phyloP scores from a whole-genome alignment of 352 stramenopile genomes.

The Phytophthora quininea region DNA sequence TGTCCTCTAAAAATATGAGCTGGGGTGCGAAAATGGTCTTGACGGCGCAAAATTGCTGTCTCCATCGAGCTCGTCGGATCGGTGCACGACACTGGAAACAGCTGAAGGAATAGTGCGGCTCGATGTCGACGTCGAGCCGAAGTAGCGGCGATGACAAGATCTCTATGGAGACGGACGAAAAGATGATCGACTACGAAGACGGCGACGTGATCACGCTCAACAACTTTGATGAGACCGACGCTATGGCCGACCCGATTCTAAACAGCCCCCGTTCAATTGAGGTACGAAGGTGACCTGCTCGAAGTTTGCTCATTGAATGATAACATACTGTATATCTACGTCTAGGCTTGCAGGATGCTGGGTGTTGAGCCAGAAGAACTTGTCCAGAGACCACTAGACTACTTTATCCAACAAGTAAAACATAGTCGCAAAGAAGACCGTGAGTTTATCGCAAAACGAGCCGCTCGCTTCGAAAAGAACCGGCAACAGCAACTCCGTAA shows the following conservation, averaged over 20 bases:
- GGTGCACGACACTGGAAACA: conserved; percentile 1
- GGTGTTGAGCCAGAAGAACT: conserved; percentile 74
- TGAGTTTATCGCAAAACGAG: conserved; percentile 58
- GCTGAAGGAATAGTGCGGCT: neutral
- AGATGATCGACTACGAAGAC: conserved; percentile 3
- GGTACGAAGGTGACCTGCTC: conserved; percentile 6
- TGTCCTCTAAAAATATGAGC: conserved; percentile 37
- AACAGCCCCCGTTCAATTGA: conserved; percentile 73
- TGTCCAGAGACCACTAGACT: conserved; percentile 58
- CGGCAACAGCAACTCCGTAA: conserved; percentile 56
- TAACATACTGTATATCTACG: neutral
- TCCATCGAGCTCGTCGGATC: conserved; percentile 2
- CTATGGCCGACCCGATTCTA: conserved; percentile 43
- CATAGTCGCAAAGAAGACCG: conserved; percentile 29
- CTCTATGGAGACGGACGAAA: conserved; percentile 1
- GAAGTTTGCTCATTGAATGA: neutral
- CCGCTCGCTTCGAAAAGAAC: conserved; percentile 62
- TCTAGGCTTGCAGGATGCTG: conserved; percentile 73
- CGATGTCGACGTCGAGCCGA: conserved; percentile 18
- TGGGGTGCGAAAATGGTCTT: conserved; percentile 24
- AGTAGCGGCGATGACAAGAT: conserved; percentile 17
- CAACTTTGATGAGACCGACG: conserved; percentile 68
- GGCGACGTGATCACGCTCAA: conserved; percentile 47
- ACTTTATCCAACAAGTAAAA: conserved; percentile 49
- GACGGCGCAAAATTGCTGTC: conserved; percentile 19